Percentiles rank a stretch among this genome's conserved stretches.
phyloP scores from a whole-genome alignment of 192 early-diverging fungal species.

The Podila verticillata region DNA sequence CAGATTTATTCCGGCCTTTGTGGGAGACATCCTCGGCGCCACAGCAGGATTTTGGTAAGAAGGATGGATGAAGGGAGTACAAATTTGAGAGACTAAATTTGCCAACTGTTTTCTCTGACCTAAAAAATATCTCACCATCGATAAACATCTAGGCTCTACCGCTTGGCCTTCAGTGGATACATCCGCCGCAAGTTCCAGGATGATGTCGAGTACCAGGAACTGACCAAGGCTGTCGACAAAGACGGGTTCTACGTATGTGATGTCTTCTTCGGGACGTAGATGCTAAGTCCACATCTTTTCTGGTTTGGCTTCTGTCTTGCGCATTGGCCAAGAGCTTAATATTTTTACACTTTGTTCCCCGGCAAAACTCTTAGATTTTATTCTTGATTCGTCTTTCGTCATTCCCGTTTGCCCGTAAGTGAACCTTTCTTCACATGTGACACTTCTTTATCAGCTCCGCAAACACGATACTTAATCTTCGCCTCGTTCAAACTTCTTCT shows the following conservation, averaged over 20 bases:
- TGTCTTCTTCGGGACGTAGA: background rate
- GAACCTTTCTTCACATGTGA: background rate
- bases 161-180: conserved; percentile 17
- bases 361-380: conserved; percentile 11
- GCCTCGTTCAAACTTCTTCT: background rate
- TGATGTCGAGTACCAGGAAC: conserved; percentile 33
- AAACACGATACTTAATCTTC: too few relatives aligned
- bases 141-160: conserved; percentile 22
- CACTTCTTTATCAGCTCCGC: background rate
- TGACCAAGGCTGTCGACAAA: conserved; percentile 41
- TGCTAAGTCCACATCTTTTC: too few relatives aligned
- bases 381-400: conserved; percentile 44
- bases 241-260: conserved; percentile 35
- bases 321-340: background rate
- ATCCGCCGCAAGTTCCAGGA: conserved; percentile 28
- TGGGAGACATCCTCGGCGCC: conserved; percentile 31
- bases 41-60: conserved; percentile 37
- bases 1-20: conserved; percentile 38
- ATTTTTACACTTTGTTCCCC: background rate
- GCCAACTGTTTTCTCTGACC: background rate
- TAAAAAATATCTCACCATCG: background rate
- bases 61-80: background rate
- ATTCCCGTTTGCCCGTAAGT: conserved; percentile 34
- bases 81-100: background rate
- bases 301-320: background rate